These are phyloP conservation scores for Fusarium tricinctum DNA, from an alignment of 2,329 filamentous ascomycete species.

Conservation along the genomic window DNA sequence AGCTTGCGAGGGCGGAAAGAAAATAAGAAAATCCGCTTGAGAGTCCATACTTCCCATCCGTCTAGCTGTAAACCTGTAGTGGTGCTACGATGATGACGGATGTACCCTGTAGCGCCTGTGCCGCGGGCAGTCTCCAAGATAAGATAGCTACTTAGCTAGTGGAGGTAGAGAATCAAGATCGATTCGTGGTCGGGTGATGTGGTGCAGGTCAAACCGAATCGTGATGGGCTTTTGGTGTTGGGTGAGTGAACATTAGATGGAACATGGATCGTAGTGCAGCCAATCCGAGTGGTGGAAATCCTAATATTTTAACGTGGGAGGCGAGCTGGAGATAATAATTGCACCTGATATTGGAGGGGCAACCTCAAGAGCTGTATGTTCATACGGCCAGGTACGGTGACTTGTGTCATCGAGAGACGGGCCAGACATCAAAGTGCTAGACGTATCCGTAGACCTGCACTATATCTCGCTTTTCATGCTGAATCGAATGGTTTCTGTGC, in stretches of 20 bases:
- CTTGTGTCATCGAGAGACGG: neutral
- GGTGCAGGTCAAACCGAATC: neutral
- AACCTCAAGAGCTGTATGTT: neutral
- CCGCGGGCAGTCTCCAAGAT: neutral
- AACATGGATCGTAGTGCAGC: neutral
- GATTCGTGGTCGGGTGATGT: slow-evolving; percentile 26
- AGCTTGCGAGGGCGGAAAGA: neutral
- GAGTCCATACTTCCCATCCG: neutral
- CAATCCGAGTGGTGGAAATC: neutral
- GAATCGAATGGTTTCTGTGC: neutral
- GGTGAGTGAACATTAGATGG: neutral
- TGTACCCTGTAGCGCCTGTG: slow-evolving; percentile 11
- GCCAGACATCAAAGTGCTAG: neutral
- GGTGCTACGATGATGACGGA: slow-evolving; percentile 1
- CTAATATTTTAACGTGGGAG: no score
- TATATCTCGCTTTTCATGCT: neutral
- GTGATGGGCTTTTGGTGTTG: neutral
- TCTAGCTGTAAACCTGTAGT: neutral
- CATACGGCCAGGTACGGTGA: slow-evolving; percentile 26
- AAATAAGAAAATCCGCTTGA: neutral
- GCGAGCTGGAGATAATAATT: no score
- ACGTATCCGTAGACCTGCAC: neutral
- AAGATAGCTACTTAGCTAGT: slow-evolving; percentile 15
- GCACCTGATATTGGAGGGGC: neutral
- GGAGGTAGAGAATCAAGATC: slow-evolving; percentile 33